Evolutionary conservation across 1,284 basidiomycete species (phyloP), one percentile per base, ranked within the genome.

Genomic region (Microbotryum saponariae): DNA sequence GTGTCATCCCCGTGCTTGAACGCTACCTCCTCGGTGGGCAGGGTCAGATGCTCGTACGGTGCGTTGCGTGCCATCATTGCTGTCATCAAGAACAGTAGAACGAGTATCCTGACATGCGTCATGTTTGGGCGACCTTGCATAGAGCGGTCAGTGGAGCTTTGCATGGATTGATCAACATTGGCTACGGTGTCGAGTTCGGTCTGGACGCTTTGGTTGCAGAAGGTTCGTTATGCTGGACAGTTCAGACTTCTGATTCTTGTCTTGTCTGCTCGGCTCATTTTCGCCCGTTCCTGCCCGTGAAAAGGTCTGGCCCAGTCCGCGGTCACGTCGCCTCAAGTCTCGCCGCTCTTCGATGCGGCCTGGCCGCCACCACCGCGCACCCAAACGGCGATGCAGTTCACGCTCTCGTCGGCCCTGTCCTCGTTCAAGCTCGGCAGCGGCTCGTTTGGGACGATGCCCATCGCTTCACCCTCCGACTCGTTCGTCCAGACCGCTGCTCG

Each of bases 141-240:
- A 56, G 72, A 5, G 70, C 71, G n/a, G 67, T 74, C 4, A 71
- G 70, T 1, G 74, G 74, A 6, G 74, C 72, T 4, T 51, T 76
- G n/a, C 74, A 76, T 59, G 68, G 70, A 2, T 46, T 74, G 37
- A 76, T 76, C 50, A 73, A 76, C 53, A 66, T 73, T 31, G 74
- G 74, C 1, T 71, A 74, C 52, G 75, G 73, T 8, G 53, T 73
- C 56, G 75, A 76, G 56, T 70, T 74, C 31, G 59, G 62, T 0
- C 20, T 73, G 33, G 58, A 63, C 14, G 69, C 53, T 6, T 18
- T 75, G 10, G 72, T 71, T 2, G 72, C 72, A 0, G 74, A 76
- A 60, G 74, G 68, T 65, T 53, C 33, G 65, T 31, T 20, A 6
- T 8, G 4, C 16, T 16, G 37, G 12, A 18, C 2, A 2, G 12